phyloP scores from a whole-genome alignment of 768 basidiomycete species.

The Hydnum rufescens region DNA sequence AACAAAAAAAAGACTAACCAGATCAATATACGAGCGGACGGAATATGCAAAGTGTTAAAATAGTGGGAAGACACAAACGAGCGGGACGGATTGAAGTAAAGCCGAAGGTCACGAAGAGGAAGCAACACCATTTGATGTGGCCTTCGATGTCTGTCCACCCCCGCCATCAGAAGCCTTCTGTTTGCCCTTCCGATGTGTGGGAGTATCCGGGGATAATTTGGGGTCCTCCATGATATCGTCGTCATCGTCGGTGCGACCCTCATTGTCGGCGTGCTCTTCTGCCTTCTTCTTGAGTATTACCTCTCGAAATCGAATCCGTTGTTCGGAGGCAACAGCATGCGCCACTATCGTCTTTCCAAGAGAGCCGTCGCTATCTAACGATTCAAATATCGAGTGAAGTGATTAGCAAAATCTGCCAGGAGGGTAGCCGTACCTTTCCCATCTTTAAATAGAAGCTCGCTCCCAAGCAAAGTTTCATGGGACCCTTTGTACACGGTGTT shows the following conservation, averaged over 20 bases:
- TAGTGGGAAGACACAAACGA: no score
- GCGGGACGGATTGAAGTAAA: no score
- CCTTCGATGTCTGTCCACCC: neutral
- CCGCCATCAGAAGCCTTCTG: neutral
- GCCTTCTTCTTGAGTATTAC: neutral
- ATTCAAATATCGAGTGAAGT: neutral
- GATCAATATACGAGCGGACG: no score
- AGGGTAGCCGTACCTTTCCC: constrained; percentile 26
- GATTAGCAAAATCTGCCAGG: neutral
- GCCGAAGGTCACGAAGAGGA: no score
- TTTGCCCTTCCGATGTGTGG: neutral
- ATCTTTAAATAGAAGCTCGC: constrained; percentile 58
- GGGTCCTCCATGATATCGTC: neutral
- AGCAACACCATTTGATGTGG: neutral
- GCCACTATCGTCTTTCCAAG: neutral
- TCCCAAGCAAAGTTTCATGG: constrained; percentile 48
- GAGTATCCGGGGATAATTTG: neutral
- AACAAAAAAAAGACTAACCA: no score
- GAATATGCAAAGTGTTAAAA: no score
- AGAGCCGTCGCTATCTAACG: neutral
- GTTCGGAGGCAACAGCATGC: neutral
- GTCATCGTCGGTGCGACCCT: neutral
- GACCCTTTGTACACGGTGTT: constrained; percentile 55
- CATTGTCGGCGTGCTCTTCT: neutral
- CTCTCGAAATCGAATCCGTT: neutral